Evolutionary conservation across 257 asterid genomes (phyloP).

Genomic region (Jacaranda copaia): DNA sequence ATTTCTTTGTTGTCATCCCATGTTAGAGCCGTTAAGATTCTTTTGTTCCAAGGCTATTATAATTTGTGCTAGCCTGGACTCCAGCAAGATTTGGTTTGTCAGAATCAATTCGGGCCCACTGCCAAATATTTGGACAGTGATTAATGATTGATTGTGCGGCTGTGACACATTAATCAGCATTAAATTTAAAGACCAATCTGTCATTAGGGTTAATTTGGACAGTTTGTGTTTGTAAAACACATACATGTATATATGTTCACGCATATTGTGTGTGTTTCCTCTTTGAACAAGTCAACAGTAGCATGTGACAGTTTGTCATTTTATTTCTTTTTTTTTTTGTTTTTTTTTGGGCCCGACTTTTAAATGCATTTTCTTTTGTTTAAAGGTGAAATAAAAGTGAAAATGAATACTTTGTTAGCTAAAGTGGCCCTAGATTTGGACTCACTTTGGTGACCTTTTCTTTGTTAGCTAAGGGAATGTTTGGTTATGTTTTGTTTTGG

Average conservation of each 20-base stretch:
- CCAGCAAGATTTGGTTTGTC: conserved; percentile 57
- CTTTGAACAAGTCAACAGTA: too few species aligned
- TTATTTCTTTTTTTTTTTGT: neutral
- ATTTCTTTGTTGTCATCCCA: conserved; percentile 56
- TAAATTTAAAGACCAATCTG: neutral
- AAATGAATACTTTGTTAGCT: neutral
- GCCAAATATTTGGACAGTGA: conserved; percentile 5
- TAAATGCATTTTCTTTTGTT: neutral
- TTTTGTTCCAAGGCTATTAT: conserved; percentile 17
- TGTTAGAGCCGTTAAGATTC: conserved; percentile 83
- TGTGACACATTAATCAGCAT: neutral
- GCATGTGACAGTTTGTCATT: neutral
- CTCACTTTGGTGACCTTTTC: too few species aligned
- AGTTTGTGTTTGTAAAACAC: too few species aligned
- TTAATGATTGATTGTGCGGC: conserved; percentile 41
- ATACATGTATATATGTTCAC: too few species aligned
- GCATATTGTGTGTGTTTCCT: too few species aligned
- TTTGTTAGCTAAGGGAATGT: too few species aligned
- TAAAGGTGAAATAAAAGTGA: neutral
- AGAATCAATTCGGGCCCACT: conserved; percentile 55
- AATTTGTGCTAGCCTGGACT: conserved; percentile 52
- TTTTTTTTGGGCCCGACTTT: neutral
- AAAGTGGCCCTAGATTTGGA: neutral
- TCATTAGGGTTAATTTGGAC: neutral
- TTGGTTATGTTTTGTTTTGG: too few species aligned